Evolutionary conservation across 2,329 filamentous ascomycete species (phyloP), one percentile per base, ranked within the genome.

Genomic region (Sporothrix schenckii): DNA sequence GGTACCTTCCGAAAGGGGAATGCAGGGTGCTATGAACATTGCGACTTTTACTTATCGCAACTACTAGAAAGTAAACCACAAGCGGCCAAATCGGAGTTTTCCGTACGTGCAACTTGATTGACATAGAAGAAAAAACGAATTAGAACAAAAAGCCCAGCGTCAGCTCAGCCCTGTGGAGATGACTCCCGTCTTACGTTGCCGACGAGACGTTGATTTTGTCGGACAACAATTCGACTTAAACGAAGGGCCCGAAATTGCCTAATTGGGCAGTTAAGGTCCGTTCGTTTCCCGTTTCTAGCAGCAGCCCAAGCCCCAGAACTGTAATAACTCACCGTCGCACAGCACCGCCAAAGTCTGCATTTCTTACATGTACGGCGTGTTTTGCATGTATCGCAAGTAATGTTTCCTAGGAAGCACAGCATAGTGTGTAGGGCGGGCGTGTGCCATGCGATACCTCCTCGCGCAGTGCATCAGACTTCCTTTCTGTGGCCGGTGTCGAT

Each of bases 1-100:
- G 61, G 21, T 13, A 65, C 61, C 44, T 30, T 65, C 61, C 34
- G 4, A 65, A 63, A 63, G 60, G 60, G 27, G 61, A 49, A 65
- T 50, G 24, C 44, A 5, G 27, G n/a, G 21, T 30, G 21, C 13
- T 30, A 5, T 30, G 27, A 30, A 30, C 27, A 30, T 30, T 2
- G 24, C 24, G 24, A 24, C 5, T 34, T 34, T 39, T 60, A 16
- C 3, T 14, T 49, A 5, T 34, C 34, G 34, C 34, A 34, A 13
- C 44, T 13, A 14, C 44, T 49, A 19, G 44, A 49, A 16, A 49
- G 14, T 49, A 19, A 49, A 19, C 44, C 44, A 16, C 19, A 19
- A 49, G 34, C 34, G 34, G 34, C 7, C 34, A 34, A 34, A 34
- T 34, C 34, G 27, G 27, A 0, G 27, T 30, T 2, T 24, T 24